These are phyloP conservation scores for Penicillium frequentans DNA, from an alignment of 2,329 filamentous ascomycete genomes.

Conservation along the genomic window DNA sequence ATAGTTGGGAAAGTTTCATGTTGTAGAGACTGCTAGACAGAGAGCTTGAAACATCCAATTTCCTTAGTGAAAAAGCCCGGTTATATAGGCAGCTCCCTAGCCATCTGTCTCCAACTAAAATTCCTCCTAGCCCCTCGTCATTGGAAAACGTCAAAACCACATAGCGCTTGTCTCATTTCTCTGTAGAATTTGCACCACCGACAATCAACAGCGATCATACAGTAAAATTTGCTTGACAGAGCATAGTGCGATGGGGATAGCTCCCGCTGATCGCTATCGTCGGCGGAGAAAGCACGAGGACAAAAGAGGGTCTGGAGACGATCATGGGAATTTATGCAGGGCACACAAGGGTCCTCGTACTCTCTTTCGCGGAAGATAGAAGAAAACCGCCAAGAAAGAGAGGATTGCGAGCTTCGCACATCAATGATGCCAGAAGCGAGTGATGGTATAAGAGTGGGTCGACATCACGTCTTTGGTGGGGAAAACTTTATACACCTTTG, in stretches of 20 bases:
- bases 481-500: not conserved
- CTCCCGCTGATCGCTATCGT: constrained; percentile 4
- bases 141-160: not conserved
- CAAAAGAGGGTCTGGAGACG: constrained; percentile 1
- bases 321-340: constrained; percentile 3
- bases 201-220: constrained; percentile 10
- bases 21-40: not conserved
- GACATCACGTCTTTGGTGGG: constrained; percentile 17
- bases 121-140: not conserved
- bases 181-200: constrained; percentile 18
- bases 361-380: not conserved
- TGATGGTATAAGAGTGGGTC: constrained; percentile 18
- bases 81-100: constrained; percentile 1
- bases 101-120: not conserved
- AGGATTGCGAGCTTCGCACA: constrained; percentile 17
- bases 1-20: constrained; percentile 12
- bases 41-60: not conserved
- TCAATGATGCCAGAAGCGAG: constrained; percentile 14
- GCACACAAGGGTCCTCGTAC: not conserved
- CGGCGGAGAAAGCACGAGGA: not conserved
- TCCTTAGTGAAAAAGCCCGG: not conserved
- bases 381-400: not conserved
- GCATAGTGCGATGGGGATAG: constrained; percentile 4
- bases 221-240: not conserved
- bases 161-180: constrained; percentile 19